Percentiles rank a stretch among this genome's conserved stretches.
phyloP scores from a whole-genome alignment of 1,284 basidiomycete genomes.

The Pterulicium gracile region DNA sequence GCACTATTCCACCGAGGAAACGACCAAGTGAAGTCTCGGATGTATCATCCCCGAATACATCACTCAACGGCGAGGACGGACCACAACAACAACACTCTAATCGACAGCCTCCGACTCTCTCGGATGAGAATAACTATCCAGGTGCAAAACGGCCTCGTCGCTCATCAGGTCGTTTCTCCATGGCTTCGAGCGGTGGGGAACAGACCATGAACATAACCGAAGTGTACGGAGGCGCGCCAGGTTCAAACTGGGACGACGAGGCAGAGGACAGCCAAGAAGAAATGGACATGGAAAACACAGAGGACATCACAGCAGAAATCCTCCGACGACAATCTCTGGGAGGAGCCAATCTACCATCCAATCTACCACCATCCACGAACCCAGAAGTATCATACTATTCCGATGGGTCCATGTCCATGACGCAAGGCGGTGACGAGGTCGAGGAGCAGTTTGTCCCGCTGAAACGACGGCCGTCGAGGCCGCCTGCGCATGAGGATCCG shows the following conservation, averaged over 20 bases:
- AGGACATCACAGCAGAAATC: neutral
- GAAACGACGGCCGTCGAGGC: neutral
- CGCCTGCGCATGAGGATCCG: neutral
- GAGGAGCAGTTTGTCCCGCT: neutral
- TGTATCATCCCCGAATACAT: neutral
- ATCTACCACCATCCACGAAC: neutral
- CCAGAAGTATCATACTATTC: neutral
- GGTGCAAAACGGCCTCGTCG: neutral
- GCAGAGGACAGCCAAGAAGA: neutral
- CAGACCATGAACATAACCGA: neutral
- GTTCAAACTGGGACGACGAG: neutral
- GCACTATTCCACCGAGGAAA: neutral
- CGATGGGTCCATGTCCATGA: neutral
- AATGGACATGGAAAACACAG: neutral
- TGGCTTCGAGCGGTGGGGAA: neutral
- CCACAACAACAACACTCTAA: neutral
- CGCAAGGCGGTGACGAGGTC: neutral
- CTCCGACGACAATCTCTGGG: neutral
- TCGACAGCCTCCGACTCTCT: neutral
- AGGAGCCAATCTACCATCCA: neutral
- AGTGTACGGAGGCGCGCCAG: neutral
- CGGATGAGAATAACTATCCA: neutral
- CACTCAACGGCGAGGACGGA: neutral
- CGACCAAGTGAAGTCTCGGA: neutral
- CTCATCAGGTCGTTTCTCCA: neutral